Evolutionary conservation across 352 stramenopile genomes (phyloP), one percentile per base, ranked within the genome.

Genomic region (Phytophthora pseudosyringae): DNA sequence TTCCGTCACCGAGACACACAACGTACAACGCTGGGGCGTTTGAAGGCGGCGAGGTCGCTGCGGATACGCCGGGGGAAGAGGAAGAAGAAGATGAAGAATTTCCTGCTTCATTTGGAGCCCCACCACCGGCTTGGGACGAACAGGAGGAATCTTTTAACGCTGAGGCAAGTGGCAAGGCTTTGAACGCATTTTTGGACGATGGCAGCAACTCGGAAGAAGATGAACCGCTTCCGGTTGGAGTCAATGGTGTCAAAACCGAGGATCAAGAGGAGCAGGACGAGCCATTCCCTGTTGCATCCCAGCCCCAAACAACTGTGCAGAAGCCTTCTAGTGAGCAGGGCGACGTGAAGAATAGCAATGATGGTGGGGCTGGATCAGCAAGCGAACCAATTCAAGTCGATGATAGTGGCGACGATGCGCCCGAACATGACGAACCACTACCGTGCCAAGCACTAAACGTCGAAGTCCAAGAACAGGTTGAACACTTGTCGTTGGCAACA

Each of bases 71-170:
- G n/a, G 72, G 86, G 57, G 79, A 69, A 50, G 77, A 85, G n/a
- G 83, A 91, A 63, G 82, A 93, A 74, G 83, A 93, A 74, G 83
- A 94, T 32, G 85, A 94, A 67, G 83, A 78, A 21, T 92, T 94
- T 52, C 85, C 85, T 36, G 59, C 58, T 31, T 77, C 80, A 7
- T 91, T 84, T 58, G 71, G 69, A 3, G 52, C 53, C 2, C 51
- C 68, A n/a, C 67, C 73, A 5, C 52, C 64, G n/a, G 64, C 57
- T 50, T 78, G 70, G 53, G 46, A 70, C 7, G 62, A 73, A 35
- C 41, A 70, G 7, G 33, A 65, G 1, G 48, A 69, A 3, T 51
- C 51, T 7, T 94, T 90, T 60, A 88, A 88, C 50, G 75, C 75
- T 0, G 68, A 76, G 49, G 82, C 82, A 18, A 91, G 82, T 31